Base-by-base conservation (phyloP, 768 basidiomycete species). In the Trametes cinnabarina region DNA sequence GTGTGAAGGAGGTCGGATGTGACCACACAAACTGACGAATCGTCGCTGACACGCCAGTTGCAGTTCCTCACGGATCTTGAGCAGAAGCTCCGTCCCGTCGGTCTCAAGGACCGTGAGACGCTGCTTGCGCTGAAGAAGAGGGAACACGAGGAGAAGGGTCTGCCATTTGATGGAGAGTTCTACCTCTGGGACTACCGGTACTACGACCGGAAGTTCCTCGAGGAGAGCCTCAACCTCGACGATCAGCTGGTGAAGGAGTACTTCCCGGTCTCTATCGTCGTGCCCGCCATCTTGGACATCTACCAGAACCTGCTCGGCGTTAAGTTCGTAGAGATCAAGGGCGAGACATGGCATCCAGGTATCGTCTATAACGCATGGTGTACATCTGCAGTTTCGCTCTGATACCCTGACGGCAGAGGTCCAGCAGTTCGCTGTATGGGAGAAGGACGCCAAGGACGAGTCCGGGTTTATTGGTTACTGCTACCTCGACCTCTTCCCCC, bases 121-220 rank as follows among this genome's bases (percentile, higher is more conserved):
- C 82, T 95, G 17, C 77, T 93, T 11, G 81, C 76, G 0, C 74
- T 94, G 63, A 94, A 94, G 74, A 80, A 84, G 68, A 83, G 85
- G 66, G 91, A 93, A 56, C 84, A 88, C 59, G 73, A 79, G 55
- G 77, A 79, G 62, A 76, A 74, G 20, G 84, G 82, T 1, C 66
- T 83, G 39, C 83, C 82, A 0, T 86, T 85, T 61, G 88, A 93
- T 58, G 82, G 83, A 58, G 73, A 87, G 65, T 85, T 94, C 68
- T 87, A 87, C 66, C 75, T 91, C 52, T 94, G 91, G 90, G 93
- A 94, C 67, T 94, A 92, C 69, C 80, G 88, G 64, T 87, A 85
- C 69, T 88, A 84, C 59, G 84, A 86, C 67, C 78, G 82, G 61
- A 82, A 77, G 67, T 89, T 76, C 66, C 75, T 87, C 51, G 88